Percentiles rank a stretch among this genome's conserved stretches.
phyloP scores from a whole-genome alignment of 345 rosid species.

The Aquilaria malaccensis region DNA sequence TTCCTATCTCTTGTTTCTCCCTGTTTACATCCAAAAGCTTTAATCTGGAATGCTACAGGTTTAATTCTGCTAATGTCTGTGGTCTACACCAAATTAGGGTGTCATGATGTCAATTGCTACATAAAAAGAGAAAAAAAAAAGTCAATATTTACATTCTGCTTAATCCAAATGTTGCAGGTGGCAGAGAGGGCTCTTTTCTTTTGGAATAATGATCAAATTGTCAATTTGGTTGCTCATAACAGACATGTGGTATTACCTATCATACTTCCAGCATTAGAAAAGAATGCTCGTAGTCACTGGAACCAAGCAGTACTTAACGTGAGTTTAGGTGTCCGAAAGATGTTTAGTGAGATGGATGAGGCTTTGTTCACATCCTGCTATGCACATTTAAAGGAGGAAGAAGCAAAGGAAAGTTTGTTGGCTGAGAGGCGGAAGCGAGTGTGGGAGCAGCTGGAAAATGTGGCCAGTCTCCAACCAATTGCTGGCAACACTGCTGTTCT shows the following conservation, averaged over 20 bases:
- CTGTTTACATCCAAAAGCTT: too few relatives aligned
- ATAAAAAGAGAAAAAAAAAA: too few relatives aligned
- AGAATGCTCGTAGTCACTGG: constrained; percentile 70
- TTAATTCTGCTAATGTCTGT: too few relatives aligned
- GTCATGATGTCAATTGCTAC: too few relatives aligned
- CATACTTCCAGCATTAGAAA: constrained; percentile 66
- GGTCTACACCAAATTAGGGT: too few relatives aligned
- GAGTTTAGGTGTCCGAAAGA: constrained; percentile 53
- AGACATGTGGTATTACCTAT: constrained; percentile 59
- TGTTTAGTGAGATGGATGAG: constrained; percentile 84
- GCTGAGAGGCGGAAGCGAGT: constrained; percentile 55
- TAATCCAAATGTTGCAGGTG: constrained; percentile 42
- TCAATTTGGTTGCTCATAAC: constrained; percentile 60
- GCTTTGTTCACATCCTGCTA: constrained; percentile 57
- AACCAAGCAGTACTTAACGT: constrained; percentile 73
- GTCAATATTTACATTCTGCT: not conserved
- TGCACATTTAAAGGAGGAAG: constrained; percentile 46
- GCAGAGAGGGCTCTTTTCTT: constrained; percentile 84
- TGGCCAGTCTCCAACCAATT: constrained; percentile 64
- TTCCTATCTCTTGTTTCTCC: too few relatives aligned
- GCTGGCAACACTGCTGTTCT: constrained; percentile 58
- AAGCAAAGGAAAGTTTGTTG: constrained; percentile 33
- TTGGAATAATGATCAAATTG: constrained; percentile 93
- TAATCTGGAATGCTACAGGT: too few relatives aligned
- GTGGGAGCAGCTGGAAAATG: constrained; percentile 57